phyloP scores from a whole-genome alignment of 2,329 filamentous ascomycete genomes.

The Paradendryphiella salina region DNA sequence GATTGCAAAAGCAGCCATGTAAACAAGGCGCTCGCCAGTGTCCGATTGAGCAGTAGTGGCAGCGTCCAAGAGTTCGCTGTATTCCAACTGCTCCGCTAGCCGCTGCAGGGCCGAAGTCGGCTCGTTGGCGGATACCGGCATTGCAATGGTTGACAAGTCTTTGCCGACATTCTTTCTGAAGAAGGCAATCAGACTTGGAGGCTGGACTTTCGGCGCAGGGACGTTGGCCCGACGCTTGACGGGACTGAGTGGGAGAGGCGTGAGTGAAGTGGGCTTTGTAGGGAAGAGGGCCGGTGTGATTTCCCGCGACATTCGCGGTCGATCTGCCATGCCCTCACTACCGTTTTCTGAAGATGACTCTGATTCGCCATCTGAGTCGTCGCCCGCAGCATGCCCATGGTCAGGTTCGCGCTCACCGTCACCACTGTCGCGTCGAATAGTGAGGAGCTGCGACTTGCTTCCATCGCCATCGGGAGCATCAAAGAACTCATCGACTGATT shows the following conservation, averaged over 20 bases:
- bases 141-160: slow-evolving; percentile 92
- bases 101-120: slow-evolving; percentile 86
- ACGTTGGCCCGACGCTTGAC: slow-evolving; percentile 72
- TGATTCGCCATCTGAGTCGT: slow-evolving; percentile 58
- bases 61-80: slow-evolving; percentile 78
- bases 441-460: slow-evolving; percentile 66
- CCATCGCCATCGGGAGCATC: slow-evolving; percentile 71
- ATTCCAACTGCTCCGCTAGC: slow-evolving; percentile 87
- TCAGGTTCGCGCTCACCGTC: slow-evolving; percentile 53
- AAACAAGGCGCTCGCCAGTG: slow-evolving; percentile 73
- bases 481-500: slow-evolving; percentile 85
- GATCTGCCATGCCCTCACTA: slow-evolving; percentile 49
- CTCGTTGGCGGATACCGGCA: slow-evolving; percentile 97
- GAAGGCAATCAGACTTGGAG: slow-evolving; percentile 91
- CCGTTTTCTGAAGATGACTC: slow-evolving; percentile 66
- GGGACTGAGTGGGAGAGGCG: slow-evolving; percentile 73
- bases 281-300: slow-evolving; percentile 66
- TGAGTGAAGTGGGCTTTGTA: slow-evolving; percentile 71
- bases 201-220: slow-evolving; percentile 72
- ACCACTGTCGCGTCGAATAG: slow-evolving; percentile 69
- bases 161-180: slow-evolving; percentile 97
- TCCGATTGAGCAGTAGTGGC: slow-evolving; percentile 57
- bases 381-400: slow-evolving; percentile 44
- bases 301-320: slow-evolving; percentile 37
- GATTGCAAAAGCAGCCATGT: slow-evolving; percentile 87